Base-by-base conservation (phyloP, 768 basidiomycete species). In the Agrocybe chaxingu region DNA sequence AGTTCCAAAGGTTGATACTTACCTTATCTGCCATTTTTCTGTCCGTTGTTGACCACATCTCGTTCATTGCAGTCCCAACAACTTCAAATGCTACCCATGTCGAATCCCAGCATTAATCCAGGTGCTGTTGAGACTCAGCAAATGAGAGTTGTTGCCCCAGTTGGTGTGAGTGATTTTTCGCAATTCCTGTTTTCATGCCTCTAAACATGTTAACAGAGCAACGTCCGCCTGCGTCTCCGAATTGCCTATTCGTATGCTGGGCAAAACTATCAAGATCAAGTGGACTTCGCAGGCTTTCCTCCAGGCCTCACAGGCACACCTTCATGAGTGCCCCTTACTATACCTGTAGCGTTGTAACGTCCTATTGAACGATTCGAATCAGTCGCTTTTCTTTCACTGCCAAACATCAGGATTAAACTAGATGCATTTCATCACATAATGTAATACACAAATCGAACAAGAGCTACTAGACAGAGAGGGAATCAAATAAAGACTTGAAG, bases 31-130 rank as follows among this genome's bases (percentile, higher is more conserved):
- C 29, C 19, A 49, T 7, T 7, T 24, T 30, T 8, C 12, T 51
- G 12, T 24, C 8, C 48, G 29, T 57, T 11, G 46, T 50, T 9
- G 42, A 18, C 42, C 35, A 29, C 24, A 24, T 24, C 5, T 34
- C 29, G 12, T 35, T 42, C 31, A 50, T 41, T 50, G 2, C 62
- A 98, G 92, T 90, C 94, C 0, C 95, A 97, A 70, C 94, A 97
- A 65, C 68, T 99, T 49, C 95, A 98, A 66, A 99, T 99, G 96
- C 76, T 93, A 50, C 92, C 96, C 5, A 98, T 98, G 89, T 93
- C 93, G 4, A 93, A 86, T 66, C 76, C 86, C 8, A 86, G 81
- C 46, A 77, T 99, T 38, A 71, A 69, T 32, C 85, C 91, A 0
- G 92, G 93, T 1, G 71, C 82, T 7, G 79, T 82, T 11, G 96